phyloP scores from a whole-genome alignment of 2,329 filamentous ascomycete genomes.

The Fusarium palustre region DNA sequence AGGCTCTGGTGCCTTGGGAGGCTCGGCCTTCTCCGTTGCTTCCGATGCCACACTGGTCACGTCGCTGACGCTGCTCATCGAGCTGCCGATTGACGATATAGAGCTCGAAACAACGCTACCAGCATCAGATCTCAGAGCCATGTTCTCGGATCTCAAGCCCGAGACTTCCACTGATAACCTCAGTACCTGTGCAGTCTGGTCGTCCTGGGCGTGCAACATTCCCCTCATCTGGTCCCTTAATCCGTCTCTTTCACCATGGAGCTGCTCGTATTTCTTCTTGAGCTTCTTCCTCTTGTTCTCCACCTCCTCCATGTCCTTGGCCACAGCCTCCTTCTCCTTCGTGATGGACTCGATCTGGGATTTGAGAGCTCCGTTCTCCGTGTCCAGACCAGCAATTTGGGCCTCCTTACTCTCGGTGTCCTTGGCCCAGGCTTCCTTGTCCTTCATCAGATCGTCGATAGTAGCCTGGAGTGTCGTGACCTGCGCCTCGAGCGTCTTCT shows the following conservation, averaged over 20 bases:
- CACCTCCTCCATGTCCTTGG: conserved; percentile 39
- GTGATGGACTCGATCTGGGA: conserved; percentile 40
- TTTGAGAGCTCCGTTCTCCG: conserved; percentile 43
- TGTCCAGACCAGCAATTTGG: conserved; percentile 38
- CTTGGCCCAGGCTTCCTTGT: conserved; percentile 39
- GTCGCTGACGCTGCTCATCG: conserved; percentile 26
- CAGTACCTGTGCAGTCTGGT: conserved; percentile 39
- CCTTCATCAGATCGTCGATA: conserved; percentile 41
- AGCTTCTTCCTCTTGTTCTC: conserved; percentile 43
- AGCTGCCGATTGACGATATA: conserved; percentile 36
- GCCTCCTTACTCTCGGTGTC: conserved; percentile 43
- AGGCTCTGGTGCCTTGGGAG: conserved; percentile 23
- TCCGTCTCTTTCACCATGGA: conserved; percentile 35
- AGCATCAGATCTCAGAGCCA: conserved; percentile 35
- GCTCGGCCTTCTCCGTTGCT: conserved; percentile 42
- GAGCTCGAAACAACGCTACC: conserved; percentile 40
- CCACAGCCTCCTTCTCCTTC: conserved; percentile 44
- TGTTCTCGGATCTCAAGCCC: conserved; percentile 42
- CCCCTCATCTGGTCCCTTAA: conserved; percentile 37
- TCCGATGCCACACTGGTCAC: conserved; percentile 35
- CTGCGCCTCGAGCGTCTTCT: conserved; percentile 39
- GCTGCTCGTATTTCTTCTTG: conserved; percentile 41
- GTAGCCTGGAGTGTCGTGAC: conserved; percentile 35
- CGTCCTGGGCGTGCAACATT: conserved; percentile 43
- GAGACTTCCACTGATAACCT: conserved; percentile 42